Base-by-base conservation (phyloP, 805 yeast species). In the Kuraishia piskuri region DNA sequence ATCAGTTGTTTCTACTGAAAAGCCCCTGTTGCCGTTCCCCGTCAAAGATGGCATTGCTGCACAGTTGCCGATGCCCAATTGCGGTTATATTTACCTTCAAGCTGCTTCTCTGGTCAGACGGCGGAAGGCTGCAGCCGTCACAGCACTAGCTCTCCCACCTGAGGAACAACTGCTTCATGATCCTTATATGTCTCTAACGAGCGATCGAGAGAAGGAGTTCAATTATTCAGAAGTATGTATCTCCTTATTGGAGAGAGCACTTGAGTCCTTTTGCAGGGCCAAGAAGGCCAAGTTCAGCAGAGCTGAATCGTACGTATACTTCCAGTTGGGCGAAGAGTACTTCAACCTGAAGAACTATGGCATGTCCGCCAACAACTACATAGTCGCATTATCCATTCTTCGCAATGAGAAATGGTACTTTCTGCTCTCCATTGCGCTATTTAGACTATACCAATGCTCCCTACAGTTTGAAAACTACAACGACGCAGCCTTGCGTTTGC, bases 281-380 rank as follows among this genome's bases (percentile, higher is more conserved):
- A 68, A 67, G 50, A 59, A 63, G 40, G 50, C 66, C 0, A 68
- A 61, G 46, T 72, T 74, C 58, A 64, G 60, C 31, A 64, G 82
- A 55, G 55, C 73, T 2, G 70, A 74, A 26, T 66, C 74, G 0
- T 78, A 69, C 58, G 63, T 78, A 14, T 71, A 74, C 58, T 79
- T 74, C 66, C 73, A 77, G 56, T 62, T 83, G 8, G 90, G 78
- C 1, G 82, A 82, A 49, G 76, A 72, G 52, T 70, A 73, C 56
- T 72, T 61, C 53, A 48, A 53, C 0, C 44, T 52, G 31, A 48
- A 58, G 7, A 67, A 75, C 48, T 77, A 59, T 57, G 72, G 71
- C 9, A 68, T 68, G 62, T 75, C 84, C 0, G 61, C 72, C 24
- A 71, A 72, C 53, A 67, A 71, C 53, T 77, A 64, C 57, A 70